Evolutionary conservation across 257 asterid species (phyloP), one percentile per base, ranked within the genome.

Genomic region (Fraxinus americana): DNA sequence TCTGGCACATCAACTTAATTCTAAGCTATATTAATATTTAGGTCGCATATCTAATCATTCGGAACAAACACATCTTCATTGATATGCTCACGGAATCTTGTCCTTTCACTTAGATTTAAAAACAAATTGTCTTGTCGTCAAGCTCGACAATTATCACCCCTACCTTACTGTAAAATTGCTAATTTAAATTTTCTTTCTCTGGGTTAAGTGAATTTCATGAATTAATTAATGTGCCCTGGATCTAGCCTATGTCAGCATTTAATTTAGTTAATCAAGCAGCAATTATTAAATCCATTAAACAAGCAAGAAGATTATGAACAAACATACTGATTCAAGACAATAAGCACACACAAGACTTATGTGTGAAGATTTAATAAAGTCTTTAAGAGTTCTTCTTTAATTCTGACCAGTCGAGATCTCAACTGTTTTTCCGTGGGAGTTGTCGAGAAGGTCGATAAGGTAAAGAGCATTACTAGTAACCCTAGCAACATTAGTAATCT

Each of bases 381-480:
- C 11, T n/a, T 23, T n/a, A n/a, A 23, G 10, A 16, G 9, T 19
- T 25, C 17, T 61, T 61, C 69, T 25, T 63, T 21, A 63, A 2
- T 21, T 25, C 5, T 61, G 67, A 8, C 8, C 35, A 2, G 69
- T 63, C 35, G 32, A 59, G 67, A 63, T 63, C 13, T 63, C 35
- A 11, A 11, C 6, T 4, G 12, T 63, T 63, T 63, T 63, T 8
- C 32, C 69, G 2, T 12, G 69, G 1, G 66, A 7, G 6, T 84
- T 72, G 41, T 90, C 95, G 5, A 92, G 89, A 61, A 83, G 89
- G 79, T 88, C 89, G 75, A 95, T 87, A 23, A 95, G 88, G 69
- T 91, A 93, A 0, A 95, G 93, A 0, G 99, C 99, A 85, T 95
- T 95, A 70, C 99, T 95, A 43, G 98, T 93, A 59, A 91, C 93